These are phyloP conservation scores for Fraxinus greggii DNA, from an alignment of 305 asterid species.

Conservation along the genomic window DNA sequence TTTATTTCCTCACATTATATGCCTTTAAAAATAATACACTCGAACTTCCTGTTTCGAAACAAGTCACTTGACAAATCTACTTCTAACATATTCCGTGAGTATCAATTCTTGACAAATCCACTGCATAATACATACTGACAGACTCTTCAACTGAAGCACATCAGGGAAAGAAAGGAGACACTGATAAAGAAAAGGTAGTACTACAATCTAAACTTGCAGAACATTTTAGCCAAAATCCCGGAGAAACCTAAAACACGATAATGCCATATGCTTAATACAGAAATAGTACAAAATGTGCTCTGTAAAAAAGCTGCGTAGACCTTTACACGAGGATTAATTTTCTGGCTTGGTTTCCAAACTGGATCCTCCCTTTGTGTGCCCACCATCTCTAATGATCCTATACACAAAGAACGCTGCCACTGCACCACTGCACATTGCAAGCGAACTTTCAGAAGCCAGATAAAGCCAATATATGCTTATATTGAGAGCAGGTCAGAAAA, in stretches of 20 bases:
- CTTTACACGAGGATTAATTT: constrained; percentile 28
- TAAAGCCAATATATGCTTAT: neutral
- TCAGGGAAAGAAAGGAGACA: neutral
- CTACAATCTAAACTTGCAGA: neutral
- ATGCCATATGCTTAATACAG: neutral
- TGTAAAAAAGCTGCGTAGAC: constrained; percentile 1
- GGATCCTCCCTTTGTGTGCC: constrained; percentile 40
- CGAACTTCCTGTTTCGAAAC: neutral
- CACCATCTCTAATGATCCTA: constrained; percentile 59
- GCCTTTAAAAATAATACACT: neutral
- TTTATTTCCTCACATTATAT: neutral
- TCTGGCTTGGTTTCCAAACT: constrained; percentile 39
- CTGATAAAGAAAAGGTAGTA: neutral
- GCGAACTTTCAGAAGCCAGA: constrained; percentile 8
- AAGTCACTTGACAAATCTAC: neutral
- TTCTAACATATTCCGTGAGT: neutral
- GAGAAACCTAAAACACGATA: neutral
- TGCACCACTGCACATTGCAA: constrained; percentile 65
- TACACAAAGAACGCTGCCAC: constrained; percentile 71
- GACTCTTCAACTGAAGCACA: neutral
- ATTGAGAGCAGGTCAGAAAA: neutral
- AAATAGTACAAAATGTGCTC: neutral
- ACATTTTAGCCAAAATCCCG: neutral
- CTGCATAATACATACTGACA: neutral
- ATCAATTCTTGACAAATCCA: neutral